Evolutionary conservation across 495 filamentous ascomycete species (phyloP).

Genomic region (Rhypophila decipiens): DNA sequence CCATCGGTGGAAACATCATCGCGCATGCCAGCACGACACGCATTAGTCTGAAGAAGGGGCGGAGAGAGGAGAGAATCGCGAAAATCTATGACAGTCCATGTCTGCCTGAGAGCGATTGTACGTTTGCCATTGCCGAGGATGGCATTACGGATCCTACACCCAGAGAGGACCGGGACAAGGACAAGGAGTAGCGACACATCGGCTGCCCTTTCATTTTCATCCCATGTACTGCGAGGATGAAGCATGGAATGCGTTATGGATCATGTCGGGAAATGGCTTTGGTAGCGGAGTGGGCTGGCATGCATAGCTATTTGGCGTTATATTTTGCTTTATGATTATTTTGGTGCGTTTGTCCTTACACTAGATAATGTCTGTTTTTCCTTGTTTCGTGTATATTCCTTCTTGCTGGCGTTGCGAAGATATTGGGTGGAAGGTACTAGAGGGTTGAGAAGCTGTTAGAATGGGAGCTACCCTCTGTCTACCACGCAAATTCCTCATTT

Average conservation of each 20-base stretch:
- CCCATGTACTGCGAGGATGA: conserved; percentile 3
- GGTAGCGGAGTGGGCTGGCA: not conserved
- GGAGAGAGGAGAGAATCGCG: conserved; percentile 91
- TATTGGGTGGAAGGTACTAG: no score
- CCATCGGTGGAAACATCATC: conserved; percentile 98
- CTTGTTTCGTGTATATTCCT: not conserved
- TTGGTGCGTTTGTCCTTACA: not conserved
- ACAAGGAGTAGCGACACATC: conserved; percentile 26
- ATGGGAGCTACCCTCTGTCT: no score
- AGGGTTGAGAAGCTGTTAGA: no score
- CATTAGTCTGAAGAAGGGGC: conserved; percentile 88
- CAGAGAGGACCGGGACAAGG: conserved; percentile 64
- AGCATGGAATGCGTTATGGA: conserved; percentile 1
- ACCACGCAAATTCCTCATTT: no score
- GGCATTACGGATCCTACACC: conserved; percentile 93
- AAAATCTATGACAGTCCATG: conserved; percentile 99
- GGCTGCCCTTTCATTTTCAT: not conserved
- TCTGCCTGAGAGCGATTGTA: conserved; percentile 88
- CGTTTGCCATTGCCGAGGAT: conserved; percentile 96
- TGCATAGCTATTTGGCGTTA: not conserved
- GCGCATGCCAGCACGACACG: conserved; percentile 90
- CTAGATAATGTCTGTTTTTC: not conserved
- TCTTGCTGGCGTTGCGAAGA: no score
- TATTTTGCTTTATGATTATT: not conserved
- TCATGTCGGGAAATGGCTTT: not conserved